Evolutionary conservation across 208 protist species (phyloP).

Genomic region (Zelonia costaricensis): DNA sequence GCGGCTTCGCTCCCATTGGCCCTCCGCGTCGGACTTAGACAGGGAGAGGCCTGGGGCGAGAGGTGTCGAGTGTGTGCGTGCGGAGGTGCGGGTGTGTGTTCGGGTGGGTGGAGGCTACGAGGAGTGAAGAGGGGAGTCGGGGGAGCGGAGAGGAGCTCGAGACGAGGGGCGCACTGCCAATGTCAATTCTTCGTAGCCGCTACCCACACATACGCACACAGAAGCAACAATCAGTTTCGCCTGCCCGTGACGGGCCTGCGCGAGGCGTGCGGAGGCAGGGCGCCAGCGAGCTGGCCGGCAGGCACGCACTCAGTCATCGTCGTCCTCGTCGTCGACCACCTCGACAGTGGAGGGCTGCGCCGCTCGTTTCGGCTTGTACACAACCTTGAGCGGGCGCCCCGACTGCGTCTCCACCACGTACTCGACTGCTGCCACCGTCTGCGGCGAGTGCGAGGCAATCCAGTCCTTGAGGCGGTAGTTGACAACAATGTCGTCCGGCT

Average conservation of each 20-base stretch:
- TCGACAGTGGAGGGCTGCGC: conserved; percentile 5
- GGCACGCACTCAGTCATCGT: not conserved
- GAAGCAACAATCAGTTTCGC: too few species aligned
- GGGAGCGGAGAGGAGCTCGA: too few species aligned
- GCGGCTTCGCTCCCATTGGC: not conserved
- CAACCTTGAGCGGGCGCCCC: conserved; percentile 13
- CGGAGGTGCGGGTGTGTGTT: too few species aligned
- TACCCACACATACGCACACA: too few species aligned
- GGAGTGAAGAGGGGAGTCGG: too few species aligned
- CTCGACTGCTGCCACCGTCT: conserved; percentile 40
- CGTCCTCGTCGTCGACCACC: conserved; percentile 25
- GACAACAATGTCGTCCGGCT: conserved; percentile 54
- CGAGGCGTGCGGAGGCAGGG: not conserved
- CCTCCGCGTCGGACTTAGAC: too few species aligned
- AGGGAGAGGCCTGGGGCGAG: too few species aligned
- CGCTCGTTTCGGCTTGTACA: not conserved
- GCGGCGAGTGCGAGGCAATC: conserved; percentile 43
- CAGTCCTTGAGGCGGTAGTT: conserved; percentile 81
- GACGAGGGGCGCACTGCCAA: too few species aligned
- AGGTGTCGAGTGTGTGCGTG: too few species aligned
- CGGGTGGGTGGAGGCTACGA: too few species aligned
- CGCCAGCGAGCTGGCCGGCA: not conserved
- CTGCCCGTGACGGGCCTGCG: too few species aligned
- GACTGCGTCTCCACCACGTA: conserved; percentile 54
- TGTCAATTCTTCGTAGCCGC: too few species aligned